Conservation (phyloP, 345 rosid species). For the Hibiscus trionum region DNA sequence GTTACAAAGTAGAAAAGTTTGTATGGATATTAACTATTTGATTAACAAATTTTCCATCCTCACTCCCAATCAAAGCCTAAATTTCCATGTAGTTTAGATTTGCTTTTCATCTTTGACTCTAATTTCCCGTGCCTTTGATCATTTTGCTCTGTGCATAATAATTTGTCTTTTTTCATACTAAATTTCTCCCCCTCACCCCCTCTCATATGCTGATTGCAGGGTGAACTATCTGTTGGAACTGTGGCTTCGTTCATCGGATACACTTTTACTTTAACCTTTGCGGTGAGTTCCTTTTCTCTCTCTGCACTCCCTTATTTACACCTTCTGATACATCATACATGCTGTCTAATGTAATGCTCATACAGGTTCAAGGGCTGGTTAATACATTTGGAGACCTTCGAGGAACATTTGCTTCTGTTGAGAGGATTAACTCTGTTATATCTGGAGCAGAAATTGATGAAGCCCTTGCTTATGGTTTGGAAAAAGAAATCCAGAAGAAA, state of each 20-base stretch:
- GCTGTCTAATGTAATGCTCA: slow-evolving; percentile 9
- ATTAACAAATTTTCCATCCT: too few species aligned
- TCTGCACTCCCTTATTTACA: slow-evolving; percentile 5
- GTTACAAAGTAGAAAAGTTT: too few species aligned
- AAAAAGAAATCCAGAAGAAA: slow-evolving; percentile 64
- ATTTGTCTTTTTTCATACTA: background rate
- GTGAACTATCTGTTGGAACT: slow-evolving; percentile 81
- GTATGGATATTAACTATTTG: too few species aligned
- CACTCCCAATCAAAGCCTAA: background rate
- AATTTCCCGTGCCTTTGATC: background rate
- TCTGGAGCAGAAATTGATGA: slow-evolving; percentile 73
- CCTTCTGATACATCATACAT: background rate
- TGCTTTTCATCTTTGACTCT: background rate
- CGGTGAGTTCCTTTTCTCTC: slow-evolving; percentile 45
- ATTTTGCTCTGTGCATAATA: background rate
- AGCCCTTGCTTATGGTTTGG: slow-evolving; percentile 86
- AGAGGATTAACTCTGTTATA: slow-evolving; percentile 77
- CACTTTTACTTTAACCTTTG: slow-evolving; percentile 89
- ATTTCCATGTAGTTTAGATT: background rate
- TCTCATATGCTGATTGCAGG: slow-evolving; percentile 40
- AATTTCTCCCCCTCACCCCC: background rate
- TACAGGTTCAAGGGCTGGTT: slow-evolving; percentile 93
- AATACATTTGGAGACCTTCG: slow-evolving; percentile 96
- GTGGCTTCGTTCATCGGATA: slow-evolving; percentile 93
- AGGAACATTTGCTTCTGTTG: slow-evolving; percentile 77